Evolutionary conservation across 352 stramenopile species (phyloP).

Genomic region (Globisporangium spiculum): DNA sequence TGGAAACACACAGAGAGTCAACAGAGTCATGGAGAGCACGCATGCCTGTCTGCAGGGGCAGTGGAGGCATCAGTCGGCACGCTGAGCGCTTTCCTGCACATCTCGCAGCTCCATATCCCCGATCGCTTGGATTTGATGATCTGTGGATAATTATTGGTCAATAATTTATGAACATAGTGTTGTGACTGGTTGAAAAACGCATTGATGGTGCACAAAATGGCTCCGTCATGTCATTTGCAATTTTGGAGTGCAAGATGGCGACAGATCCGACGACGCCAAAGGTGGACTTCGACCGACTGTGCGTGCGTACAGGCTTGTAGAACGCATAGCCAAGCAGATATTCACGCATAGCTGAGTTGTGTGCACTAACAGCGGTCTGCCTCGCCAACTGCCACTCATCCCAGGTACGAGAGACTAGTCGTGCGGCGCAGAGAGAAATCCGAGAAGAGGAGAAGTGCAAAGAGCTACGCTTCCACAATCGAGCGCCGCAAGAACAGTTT

Average conservation of each 20-base stretch:
- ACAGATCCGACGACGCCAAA: background rate
- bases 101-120: background rate
- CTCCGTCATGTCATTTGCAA: too few species aligned
- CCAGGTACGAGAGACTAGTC: background rate
- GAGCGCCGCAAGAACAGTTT: background rate
- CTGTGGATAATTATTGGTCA: background rate
- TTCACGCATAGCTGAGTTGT: background rate
- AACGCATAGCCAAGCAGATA: background rate
- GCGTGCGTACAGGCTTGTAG: background rate
- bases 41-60: background rate
- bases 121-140: background rate
- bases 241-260: background rate
- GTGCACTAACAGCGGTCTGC: background rate
- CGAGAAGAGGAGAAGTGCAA: background rate
- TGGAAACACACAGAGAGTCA: background rate
- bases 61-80: background rate
- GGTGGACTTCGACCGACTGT: background rate
- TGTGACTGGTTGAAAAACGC: background rate
- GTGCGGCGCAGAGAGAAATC: background rate
- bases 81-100: background rate
- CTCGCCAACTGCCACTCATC: background rate
- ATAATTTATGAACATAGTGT: background rate
- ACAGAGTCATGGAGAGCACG: background rate
- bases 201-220: background rate
- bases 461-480: background rate